Conservation (phyloP, 192 early-diverging fungal genomes). For the Backusella sp. region DNA sequence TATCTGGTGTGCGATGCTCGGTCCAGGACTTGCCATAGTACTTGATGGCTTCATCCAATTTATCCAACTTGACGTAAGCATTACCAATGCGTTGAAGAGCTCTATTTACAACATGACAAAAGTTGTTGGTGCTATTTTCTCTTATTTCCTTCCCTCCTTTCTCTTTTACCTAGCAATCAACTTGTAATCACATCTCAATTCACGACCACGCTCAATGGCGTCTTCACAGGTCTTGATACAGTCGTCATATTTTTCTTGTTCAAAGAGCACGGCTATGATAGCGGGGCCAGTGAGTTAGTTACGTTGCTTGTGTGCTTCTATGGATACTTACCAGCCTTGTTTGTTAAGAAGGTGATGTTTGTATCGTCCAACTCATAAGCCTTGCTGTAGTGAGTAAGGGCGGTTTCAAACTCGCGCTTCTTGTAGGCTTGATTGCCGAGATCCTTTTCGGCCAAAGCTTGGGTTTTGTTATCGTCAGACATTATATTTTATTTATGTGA, state of each 20-base stretch:
- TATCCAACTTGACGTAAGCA: slow-evolving; percentile 79
- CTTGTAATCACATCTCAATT: slow-evolving; percentile 91
- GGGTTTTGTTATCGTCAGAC: slow-evolving; percentile 53
- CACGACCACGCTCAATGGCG: slow-evolving; percentile 90
- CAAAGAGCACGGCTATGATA: slow-evolving; percentile 81
- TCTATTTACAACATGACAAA: slow-evolving; percentile 51
- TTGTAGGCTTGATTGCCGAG: slow-evolving; percentile 92
- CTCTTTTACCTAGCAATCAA: slow-evolving; percentile 78
- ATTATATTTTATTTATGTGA: slow-evolving; percentile 19
- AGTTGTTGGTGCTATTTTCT: background rate
- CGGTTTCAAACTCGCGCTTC: slow-evolving; percentile 85
- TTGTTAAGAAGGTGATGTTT: slow-evolving; percentile 91
- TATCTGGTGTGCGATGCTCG: slow-evolving; percentile 94
- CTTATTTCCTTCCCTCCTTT: background rate
- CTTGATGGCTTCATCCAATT: slow-evolving; percentile 85
- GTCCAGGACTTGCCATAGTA: slow-evolving; percentile 91
- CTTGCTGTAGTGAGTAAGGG: slow-evolving; percentile 85
- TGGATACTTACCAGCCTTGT: slow-evolving; percentile 77
- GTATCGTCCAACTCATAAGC: slow-evolving; percentile 88
- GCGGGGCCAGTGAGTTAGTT: background rate
- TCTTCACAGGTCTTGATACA: slow-evolving; percentile 90
- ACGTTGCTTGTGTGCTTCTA: background rate
- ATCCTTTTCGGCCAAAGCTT: slow-evolving; percentile 78
- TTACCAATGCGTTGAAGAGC: slow-evolving; percentile 90
- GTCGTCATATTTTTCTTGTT: slow-evolving; percentile 90